Percentiles rank a stretch among this genome's conserved stretches.
Evolutionary conservation across 805 yeast genomes (phyloP).

Genomic region (Groenewaldozyma tartarivorans): DNA sequence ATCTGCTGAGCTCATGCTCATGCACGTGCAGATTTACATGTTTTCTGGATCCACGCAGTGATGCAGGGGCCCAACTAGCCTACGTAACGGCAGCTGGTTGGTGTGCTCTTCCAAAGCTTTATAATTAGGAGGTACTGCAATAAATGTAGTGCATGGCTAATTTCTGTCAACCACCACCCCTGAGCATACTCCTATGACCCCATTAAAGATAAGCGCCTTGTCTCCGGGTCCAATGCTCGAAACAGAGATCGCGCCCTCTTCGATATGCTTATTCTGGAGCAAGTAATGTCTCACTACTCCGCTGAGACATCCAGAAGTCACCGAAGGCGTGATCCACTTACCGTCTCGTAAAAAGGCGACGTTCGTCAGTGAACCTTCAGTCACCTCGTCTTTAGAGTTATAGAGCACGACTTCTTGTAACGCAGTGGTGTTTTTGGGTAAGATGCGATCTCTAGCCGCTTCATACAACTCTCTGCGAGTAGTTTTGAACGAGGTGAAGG

Average conservation of each 20-base stretch:
- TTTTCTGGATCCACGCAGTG: too few species aligned
- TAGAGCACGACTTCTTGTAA: constrained; percentile 60
- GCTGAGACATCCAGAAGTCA: constrained; percentile 68
- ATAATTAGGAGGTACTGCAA: too few species aligned
- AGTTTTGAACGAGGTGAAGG: constrained; percentile 83
- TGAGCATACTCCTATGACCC: constrained; percentile 58
- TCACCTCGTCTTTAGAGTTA: constrained; percentile 48
- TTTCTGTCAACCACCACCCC: constrained; percentile 5
- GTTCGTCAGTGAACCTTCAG: constrained; percentile 80
- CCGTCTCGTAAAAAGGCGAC: constrained; percentile 52
- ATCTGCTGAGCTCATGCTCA: too few species aligned
- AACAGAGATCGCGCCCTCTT: constrained; percentile 42
- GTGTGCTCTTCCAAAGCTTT: too few species aligned
- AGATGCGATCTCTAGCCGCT: constrained; percentile 44
- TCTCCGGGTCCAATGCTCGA: constrained; percentile 54
- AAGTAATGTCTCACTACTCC: constrained; percentile 71
- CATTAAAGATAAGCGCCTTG: constrained; percentile 67
- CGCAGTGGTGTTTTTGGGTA: constrained; percentile 12
- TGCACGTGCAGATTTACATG: too few species aligned
- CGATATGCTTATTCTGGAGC: constrained; percentile 41
- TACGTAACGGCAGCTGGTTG: too few species aligned
- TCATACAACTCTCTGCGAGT: constrained; percentile 59
- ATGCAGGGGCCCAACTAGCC: too few species aligned
- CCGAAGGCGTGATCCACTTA: constrained; percentile 73
- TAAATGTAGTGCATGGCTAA: too few species aligned